phyloP scores from a whole-genome alignment of 768 basidiomycete genomes.

The Suillus sp. region DNA sequence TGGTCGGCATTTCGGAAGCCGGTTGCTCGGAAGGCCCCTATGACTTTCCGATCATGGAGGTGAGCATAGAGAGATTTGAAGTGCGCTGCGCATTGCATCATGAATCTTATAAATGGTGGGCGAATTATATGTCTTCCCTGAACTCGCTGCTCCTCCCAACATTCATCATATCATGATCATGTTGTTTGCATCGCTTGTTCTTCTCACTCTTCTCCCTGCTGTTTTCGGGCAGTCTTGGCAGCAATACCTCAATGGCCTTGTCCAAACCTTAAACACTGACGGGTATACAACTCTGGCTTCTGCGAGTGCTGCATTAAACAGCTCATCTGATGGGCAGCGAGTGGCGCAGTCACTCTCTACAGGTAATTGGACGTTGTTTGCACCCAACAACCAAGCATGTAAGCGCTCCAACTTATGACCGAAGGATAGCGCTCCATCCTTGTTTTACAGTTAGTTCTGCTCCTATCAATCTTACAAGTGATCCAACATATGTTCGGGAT shows the following conservation, averaged over 20 bases:
- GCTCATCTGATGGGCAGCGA: conserved; percentile 42
- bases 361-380: conserved; percentile 56
- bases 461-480: conserved; percentile 34
- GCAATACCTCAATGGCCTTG: conserved; percentile 35
- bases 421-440: background rate
- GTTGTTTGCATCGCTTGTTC: conserved; percentile 19
- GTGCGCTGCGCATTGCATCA: conserved; percentile 35
- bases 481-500: conserved; percentile 44
- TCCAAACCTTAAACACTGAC: conserved; percentile 38
- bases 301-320: conserved; percentile 43
- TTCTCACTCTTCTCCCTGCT: conserved; percentile 28
- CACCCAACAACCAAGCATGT: conserved; percentile 60
- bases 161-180: conserved; percentile 26
- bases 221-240: conserved; percentile 28
- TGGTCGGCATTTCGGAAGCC: background rate
- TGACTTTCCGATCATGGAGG: background rate
- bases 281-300: conserved; percentile 47
- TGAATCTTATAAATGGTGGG: conserved; percentile 10
- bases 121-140: background rate
- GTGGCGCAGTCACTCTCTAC: conserved; percentile 46
- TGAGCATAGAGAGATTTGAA: background rate
- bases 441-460: conserved; percentile 28
- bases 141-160: background rate
- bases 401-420: conserved; percentile 19
- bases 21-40: background rate